phyloP scores from a whole-genome alignment of 768 basidiomycete species.

The Hysterangium stoloniferum region DNA sequence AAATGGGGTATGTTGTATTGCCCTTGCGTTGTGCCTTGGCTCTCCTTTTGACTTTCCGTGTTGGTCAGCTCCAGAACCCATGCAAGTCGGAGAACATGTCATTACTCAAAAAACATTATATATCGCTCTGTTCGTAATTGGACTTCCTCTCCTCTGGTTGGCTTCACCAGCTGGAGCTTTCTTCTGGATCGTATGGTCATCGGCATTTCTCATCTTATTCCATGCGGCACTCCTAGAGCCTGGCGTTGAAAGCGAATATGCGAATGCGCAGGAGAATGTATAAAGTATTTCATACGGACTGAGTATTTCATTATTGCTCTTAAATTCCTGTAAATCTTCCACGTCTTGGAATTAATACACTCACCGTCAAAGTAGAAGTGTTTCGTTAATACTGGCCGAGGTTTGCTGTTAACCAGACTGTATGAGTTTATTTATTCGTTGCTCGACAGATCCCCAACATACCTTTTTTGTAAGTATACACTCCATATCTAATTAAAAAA shows the following conservation, averaged over 20 bases:
- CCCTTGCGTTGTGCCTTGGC: not conserved
- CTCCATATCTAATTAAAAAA: too few relatives aligned
- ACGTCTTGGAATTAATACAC: too few relatives aligned
- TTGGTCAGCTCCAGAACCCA: conserved; percentile 68
- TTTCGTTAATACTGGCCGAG: too few relatives aligned
- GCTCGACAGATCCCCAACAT: too few relatives aligned
- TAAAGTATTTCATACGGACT: too few relatives aligned
- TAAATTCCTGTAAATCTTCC: too few relatives aligned
- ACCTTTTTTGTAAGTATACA: too few relatives aligned
- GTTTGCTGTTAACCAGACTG: too few relatives aligned
- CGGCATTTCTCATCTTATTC: conserved; percentile 71
- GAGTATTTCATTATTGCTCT: too few relatives aligned
- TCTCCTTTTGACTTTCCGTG: conserved; percentile 6
- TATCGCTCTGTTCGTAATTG: conserved; percentile 82
- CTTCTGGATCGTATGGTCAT: conserved; percentile 93
- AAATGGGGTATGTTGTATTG: conserved; percentile 58
- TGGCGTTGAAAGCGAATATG: conserved; percentile 91
- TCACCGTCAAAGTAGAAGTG: too few relatives aligned
- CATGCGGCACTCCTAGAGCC: conserved; percentile 91
- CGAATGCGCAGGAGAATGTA: conserved; percentile 62
- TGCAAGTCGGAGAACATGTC: conserved; percentile 72
- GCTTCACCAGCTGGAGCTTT: conserved; percentile 72
- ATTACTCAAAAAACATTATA: conserved; percentile 90
- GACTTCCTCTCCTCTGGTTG: conserved; percentile 79
- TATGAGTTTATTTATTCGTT: too few relatives aligned